Conservation (phyloP, 225 moss, liverwort and hornwort species). For the Anthoceros angustus region DNA sequence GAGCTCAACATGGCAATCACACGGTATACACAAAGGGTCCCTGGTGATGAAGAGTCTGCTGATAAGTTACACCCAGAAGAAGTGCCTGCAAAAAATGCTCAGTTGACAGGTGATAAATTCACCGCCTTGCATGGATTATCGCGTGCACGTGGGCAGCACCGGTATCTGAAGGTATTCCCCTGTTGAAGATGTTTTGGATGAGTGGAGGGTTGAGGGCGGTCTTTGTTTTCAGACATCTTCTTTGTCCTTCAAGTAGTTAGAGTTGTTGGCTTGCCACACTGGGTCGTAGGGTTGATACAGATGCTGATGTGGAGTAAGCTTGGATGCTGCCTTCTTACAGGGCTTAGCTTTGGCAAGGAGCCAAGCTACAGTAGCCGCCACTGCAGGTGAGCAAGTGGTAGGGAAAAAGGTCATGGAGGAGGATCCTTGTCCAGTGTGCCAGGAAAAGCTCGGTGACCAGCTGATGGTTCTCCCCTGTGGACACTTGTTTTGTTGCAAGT, state of each 20-base stretch:
- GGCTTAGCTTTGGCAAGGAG: conserved; percentile 62
- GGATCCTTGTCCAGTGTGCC: conserved; percentile 72
- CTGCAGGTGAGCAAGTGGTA: neutral
- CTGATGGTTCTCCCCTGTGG: conserved; percentile 97
- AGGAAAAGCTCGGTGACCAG: conserved; percentile 56
- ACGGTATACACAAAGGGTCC: conserved; percentile 45
- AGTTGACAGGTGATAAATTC: conserved; percentile 63
- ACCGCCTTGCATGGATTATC: conserved; percentile 44
- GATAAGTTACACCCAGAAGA: conserved; percentile 60
- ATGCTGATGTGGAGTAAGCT: neutral
- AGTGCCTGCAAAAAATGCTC: conserved; percentile 57
- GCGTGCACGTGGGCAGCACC: conserved; percentile 60
- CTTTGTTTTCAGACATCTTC: neutral
- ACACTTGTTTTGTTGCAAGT: conserved; percentile 83
- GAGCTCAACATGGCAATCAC: conserved; percentile 81
- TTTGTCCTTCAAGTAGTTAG: too few relatives aligned
- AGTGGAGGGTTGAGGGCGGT: neutral
- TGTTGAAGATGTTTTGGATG: neutral
- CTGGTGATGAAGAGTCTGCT: conserved; percentile 44
- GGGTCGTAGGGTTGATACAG: too few relatives aligned
- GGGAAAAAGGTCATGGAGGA: conserved; percentile 23
- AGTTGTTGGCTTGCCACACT: too few relatives aligned
- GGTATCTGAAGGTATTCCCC: conserved; percentile 55
- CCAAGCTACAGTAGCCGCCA: conserved; percentile 21
- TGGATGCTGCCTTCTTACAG: conserved; percentile 16